Base-by-base conservation (phyloP, 2,329 filamentous ascomycete species). In the Bipolaris oryzae region DNA sequence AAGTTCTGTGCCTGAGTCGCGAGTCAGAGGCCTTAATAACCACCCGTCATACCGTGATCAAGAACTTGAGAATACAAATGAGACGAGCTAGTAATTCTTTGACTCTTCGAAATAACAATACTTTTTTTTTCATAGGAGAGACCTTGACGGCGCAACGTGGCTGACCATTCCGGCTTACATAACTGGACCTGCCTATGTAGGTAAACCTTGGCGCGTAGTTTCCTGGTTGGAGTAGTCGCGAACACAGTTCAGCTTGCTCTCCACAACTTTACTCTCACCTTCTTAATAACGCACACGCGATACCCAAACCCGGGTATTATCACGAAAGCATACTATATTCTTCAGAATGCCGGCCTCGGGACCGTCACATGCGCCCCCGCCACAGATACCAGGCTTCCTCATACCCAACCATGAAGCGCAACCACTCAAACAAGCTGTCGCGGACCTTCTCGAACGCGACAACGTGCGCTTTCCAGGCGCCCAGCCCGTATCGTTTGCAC, bases 401-500 rank as follows among this genome's bases (percentile, higher is more conserved):
- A 62, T 72, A 33, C 56, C 63, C 38, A 50, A 59, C 47, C 58
- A 67, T 4, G 62, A 70, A 35, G 70, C 65, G 16, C 46, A 80
- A 45, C 71, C 79, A 16, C 86, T 96, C 76, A 89, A 89, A 57
- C 80, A 81, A 57, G 89, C 92, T 73, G 91, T 96, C 56, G 89
- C 91, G 23, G 73, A 82, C 5, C 83, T 97, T 42, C 85, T 99
- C n/a, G 83, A 84, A 16, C 85, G 92, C 66, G 82, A 83, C 50
- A 87, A 85, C 64, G 78, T 80, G 21, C 83, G 65, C 23, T 99
- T 99, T 67, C 93, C 95, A 0, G 95, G 87, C 70, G 94, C 95
- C 49, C 95, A 99, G 76, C 95, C 95, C 13, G 93, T 99, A 63
- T 96, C 91, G 71, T 99, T 99, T 74, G 84, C 90, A 52, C 84